Evolutionary conservation across 202 grass and related monocot genomes (phyloP), one percentile per base, ranked within the genome.

Genomic region (Carex arenaria): DNA sequence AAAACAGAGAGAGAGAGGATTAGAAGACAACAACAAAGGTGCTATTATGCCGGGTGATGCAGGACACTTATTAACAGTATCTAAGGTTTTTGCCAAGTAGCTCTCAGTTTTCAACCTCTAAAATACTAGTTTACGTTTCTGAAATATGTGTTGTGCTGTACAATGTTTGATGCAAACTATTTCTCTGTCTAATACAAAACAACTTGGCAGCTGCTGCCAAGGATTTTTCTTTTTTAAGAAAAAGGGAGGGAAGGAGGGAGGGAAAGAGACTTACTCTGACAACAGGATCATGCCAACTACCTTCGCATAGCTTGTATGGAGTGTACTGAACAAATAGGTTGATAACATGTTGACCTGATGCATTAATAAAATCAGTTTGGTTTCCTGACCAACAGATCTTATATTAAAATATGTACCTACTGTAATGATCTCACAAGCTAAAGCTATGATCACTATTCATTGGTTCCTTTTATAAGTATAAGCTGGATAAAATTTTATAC

Each of bases 271-370:
- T 90, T 85, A 98, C 95, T 92, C 95, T 93, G 84, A 98, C 60
- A 89, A 31, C 80, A 83, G 91, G 80, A 83, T 98, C 93, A 60
- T 92, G 84, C 95, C 95, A 98, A 40, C 85, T 93, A 86, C 93
- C 91, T 84, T 95, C 86, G 51, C 85, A 83, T 76, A 95, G 91
- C 82, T 90, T 92, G 85, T 93, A 98, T 9, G 93, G 95, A 18
- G 95, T 95, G 83, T 98, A 98, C 67, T 98, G 95, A 88, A 98
- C 79, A 77, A 98, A 98, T 66, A 98, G 91, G 78, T 98, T 98
- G 77, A 98, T 82, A 68, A 95, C 95, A 87, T 98, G 92, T 81
- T 95, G 95, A 82, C 95, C 95, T 98, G 76, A 82, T 47, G 43
- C 68, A 82, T 82, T 55, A 77, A 80, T 13, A 19, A 36, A 82